Evolutionary conservation across 1,284 basidiomycete species (phyloP).

Genomic region (Ustilago tritici): DNA sequence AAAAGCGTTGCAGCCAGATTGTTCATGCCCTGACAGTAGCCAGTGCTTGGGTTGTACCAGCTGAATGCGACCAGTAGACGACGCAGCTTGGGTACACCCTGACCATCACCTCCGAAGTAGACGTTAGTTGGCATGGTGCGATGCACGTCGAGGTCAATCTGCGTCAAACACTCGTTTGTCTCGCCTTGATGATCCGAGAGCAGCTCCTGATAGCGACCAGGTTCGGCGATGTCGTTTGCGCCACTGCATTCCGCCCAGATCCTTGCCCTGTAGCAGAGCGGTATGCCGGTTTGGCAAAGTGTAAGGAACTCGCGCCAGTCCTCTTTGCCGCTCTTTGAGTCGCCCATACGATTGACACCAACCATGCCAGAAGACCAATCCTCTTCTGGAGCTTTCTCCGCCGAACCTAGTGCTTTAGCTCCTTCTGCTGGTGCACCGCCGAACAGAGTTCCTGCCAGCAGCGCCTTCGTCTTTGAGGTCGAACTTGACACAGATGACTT

Average conservation of each 20-base stretch:
- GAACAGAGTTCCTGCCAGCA: constrained; percentile 30
- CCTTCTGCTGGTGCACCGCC: constrained; percentile 29
- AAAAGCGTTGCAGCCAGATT: constrained; percentile 91
- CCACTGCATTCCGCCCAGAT: constrained; percentile 91
- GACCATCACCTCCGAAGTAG: constrained; percentile 95
- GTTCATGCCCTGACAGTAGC: constrained; percentile 80
- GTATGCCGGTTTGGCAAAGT: constrained; percentile 85
- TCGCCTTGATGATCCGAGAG: constrained; percentile 75
- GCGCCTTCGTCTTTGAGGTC: constrained; percentile 33
- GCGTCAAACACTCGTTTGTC: constrained; percentile 76
- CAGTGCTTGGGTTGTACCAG: constrained; percentile 73
- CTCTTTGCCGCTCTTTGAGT: constrained; percentile 76
- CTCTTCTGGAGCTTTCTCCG: constrained; percentile 52
- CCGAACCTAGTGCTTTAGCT: constrained; percentile 26
- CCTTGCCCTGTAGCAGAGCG: constrained; percentile 86
- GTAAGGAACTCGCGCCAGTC: constrained; percentile 83
- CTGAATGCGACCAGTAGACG: constrained; percentile 91
- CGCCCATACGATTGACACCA: constrained; percentile 86
- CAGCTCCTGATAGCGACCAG: constrained; percentile 89
- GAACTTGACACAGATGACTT: constrained; percentile 16
- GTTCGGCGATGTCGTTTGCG: constrained; percentile 88
- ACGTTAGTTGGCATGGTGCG: constrained; percentile 87
- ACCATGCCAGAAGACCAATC: constrained; percentile 73
- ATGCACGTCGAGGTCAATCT: constrained; percentile 93
- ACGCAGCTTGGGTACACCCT: constrained; percentile 89